Evolutionary conservation across 2,329 filamentous ascomycete genomes (phyloP), one percentile per base, ranked within the genome.

Genomic region (Ophiognomonia clavigignenti-juglandacearum): DNA sequence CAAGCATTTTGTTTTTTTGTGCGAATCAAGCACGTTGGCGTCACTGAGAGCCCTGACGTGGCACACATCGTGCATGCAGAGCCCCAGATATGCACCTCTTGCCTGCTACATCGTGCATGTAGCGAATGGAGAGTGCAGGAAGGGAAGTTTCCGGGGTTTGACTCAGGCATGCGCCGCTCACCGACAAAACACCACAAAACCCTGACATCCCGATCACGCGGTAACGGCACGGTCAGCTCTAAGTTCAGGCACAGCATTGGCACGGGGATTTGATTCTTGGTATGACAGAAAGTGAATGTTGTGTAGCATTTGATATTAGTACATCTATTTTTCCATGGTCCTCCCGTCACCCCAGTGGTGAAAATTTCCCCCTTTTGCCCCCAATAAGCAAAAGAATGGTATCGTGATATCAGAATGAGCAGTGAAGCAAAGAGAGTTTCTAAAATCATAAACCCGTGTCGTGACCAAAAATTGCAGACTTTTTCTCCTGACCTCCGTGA

Each of bases 311-410:
- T 31, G 29, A n/a, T n/a, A 45, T 38, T 45, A 45, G 35, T 45
- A 45, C 43, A 45, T 23, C 39, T 45, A 38, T 45, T 45, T 45
- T 39, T n/a, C n/a, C 34, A 45, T 45, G 43, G 43, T 45, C 43
- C 43, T 45, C 43, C 43, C n/a, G 43, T 45, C 43, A 34, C 34
- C 43, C 43, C 43, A 26, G 35, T 26, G 43, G 43, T 45, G 20
- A n/a, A n/a, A n/a, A n/a, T n/a, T 45, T 45, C 35, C 43, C 43
- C 43, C 35, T 45, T 44, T 45, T 37, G 34, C 34, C 43, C 43
- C 43, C 11, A 45, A 32, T 29, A 26, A 38, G 43, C n/a, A n/a
- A n/a, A n/a, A n/a, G n/a, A 45, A 45, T 45, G 43, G 43, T 45
- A 45, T 45, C 43, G 43, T 39, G 43, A 45, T 45, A 45, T 45